Percentiles rank a stretch among this genome's conserved stretches.
phyloP scores from a whole-genome alignment of 164 flowering plant genomes.

The Vitis cinerea region DNA sequence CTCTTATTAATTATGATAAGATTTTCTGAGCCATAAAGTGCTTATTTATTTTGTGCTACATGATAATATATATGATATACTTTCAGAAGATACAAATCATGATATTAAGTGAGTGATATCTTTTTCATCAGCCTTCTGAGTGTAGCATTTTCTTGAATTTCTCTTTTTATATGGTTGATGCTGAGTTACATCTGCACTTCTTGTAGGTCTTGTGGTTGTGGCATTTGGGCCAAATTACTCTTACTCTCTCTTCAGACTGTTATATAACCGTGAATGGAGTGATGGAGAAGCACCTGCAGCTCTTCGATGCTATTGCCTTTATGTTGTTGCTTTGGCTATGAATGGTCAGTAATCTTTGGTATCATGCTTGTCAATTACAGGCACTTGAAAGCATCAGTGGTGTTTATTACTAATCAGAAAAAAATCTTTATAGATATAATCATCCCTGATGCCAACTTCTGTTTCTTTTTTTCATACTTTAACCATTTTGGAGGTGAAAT shows the following conservation, averaged over 20 bases:
- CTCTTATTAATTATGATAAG: too few species aligned
- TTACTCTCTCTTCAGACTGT: constrained; percentile 76
- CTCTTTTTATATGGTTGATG: not conserved
- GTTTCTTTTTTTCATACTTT: not conserved
- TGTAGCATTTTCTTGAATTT: not conserved
- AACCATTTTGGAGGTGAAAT: not conserved
- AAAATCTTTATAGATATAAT: not conserved
- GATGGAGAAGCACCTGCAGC: constrained; percentile 92
- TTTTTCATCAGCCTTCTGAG: constrained; percentile 1
- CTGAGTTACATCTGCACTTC: not conserved
- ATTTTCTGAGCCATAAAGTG: too few species aligned
- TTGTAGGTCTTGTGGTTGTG: constrained; percentile 77
- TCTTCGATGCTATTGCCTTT: constrained; percentile 78
- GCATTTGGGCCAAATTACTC: constrained; percentile 98
- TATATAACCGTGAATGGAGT: constrained; percentile 93
- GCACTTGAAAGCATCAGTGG: not conserved
- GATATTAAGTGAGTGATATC: too few species aligned
- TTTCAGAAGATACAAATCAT: too few species aligned
- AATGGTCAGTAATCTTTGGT: constrained; percentile 62
- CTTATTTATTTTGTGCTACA: too few species aligned
- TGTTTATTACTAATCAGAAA: not conserved
- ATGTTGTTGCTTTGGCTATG: constrained; percentile 83
- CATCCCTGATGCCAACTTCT: not conserved
- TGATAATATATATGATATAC: too few species aligned
- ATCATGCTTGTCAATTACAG: not conserved